Base-by-base conservation (phyloP, 2,329 filamentous ascomycete genomes). In the Cytospora schulzeri region DNA sequence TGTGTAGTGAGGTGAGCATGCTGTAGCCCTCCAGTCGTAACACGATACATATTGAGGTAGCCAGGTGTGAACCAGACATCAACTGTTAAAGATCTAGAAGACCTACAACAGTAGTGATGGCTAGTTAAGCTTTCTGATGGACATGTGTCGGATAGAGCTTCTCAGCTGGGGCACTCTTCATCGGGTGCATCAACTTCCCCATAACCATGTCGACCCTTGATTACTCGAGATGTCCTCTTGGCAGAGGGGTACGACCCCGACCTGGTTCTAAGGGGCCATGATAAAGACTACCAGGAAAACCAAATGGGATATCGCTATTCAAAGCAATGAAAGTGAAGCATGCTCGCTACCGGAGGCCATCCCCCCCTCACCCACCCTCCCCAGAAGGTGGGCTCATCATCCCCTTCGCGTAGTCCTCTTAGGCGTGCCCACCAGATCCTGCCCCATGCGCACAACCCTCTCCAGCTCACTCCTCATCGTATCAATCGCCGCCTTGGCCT, bases 391-490 rank as follows among this genome's bases (percentile, higher is more conserved):
- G 17, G 1, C n/a, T 51, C 28, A 38, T 51, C 28, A 38, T 19
- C 26, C 41, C 14, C 52, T 29, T 9, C 60, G 38, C 4, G 60
- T 28, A 38, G 24, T 51, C 60, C 50, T 62, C 8, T 26, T 56
- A 12, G 73, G 74, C 50, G 72, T 72, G 48, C 71, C 72, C 56
- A 84, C 67, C 58, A 83, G 79, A 22, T 78, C 78, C 59, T 78
- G 73, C 65, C 82, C 81, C 76, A 81, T 80, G 55, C 75, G 71
- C 53, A 84, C 69, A 0, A 83, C 81, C 5, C 79, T 70, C 68
- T 80, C 79, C 35, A 88, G 73, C 74, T 87, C 83, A 1, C 73
- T 78, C 73, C 79, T 80, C 78, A 88, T 81, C 7, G 75, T 73
- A 12, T 82, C 79, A 2, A 87, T 77, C 0, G 80, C 80, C 6